Evolutionary conservation across 257 asterid genomes (phyloP).

Genomic region (Capsicum pubescens): DNA sequence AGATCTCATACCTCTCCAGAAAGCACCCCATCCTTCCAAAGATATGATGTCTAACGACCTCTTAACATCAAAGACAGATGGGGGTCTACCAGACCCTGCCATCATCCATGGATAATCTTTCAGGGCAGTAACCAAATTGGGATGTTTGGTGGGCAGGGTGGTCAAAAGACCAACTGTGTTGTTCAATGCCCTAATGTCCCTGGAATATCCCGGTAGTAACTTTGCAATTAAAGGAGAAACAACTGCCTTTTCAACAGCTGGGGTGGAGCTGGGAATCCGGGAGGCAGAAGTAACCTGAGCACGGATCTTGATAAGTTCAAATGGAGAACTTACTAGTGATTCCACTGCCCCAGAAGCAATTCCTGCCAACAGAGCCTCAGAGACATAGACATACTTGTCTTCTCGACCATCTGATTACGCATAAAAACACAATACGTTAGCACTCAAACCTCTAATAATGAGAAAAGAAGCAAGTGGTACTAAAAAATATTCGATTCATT

Average conservation of each 20-base stretch:
- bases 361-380: slow-evolving; percentile 95
- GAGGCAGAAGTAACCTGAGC: slow-evolving; percentile 94
- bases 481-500: not conserved
- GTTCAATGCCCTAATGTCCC: slow-evolving; percentile 59
- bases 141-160: slow-evolving; percentile 61
- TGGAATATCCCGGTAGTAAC: slow-evolving; percentile 71
- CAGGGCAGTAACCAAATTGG: slow-evolving; percentile 60
- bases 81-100: slow-evolving; percentile 95
- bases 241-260: slow-evolving; percentile 50
- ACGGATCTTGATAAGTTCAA: slow-evolving; percentile 86
- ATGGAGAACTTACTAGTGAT: slow-evolving; percentile 53
- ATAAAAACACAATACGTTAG: not conserved
- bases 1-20: slow-evolving; percentile 89
- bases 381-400: slow-evolving; percentile 42
- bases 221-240: slow-evolving; percentile 61
- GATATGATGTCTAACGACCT: slow-evolving; percentile 58
- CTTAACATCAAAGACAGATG: slow-evolving; percentile 70
- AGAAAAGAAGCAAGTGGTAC: not conserved
- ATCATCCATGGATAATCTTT: slow-evolving; percentile 98
- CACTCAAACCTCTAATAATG: slow-evolving; percentile 15
- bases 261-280: slow-evolving; percentile 42
- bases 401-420: slow-evolving; percentile 69
- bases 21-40: slow-evolving; percentile 86
- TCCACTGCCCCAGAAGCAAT: slow-evolving; percentile 73
- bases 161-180: slow-evolving; percentile 70